Evolutionary conservation across 2,329 filamentous ascomycete genomes (phyloP).

Genomic region (Paecilomyces variotii): DNA sequence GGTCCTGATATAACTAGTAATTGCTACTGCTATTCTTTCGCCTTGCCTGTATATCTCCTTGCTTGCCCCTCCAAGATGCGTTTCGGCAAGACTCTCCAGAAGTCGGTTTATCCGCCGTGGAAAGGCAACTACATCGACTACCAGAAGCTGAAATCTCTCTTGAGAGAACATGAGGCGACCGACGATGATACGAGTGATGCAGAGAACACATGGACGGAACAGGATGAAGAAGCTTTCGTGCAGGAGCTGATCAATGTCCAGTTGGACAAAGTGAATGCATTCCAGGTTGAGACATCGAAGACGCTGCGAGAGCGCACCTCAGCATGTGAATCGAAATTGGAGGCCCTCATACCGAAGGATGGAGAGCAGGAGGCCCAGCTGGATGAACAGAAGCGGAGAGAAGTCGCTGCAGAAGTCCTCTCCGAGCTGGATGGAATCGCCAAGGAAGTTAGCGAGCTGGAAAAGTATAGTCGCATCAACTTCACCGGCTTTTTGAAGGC

Average conservation of each 20-base stretch:
- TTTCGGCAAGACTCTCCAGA: conserved; percentile 81
- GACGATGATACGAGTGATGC: conserved; percentile 42
- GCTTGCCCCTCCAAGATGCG: conserved; percentile 55
- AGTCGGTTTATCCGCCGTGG: conserved; percentile 78
- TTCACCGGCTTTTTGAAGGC: conserved; percentile 98
- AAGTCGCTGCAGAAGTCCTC: conserved; percentile 61
- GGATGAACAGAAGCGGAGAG: conserved; percentile 37
- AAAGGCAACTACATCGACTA: conserved; percentile 94
- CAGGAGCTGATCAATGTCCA: conserved; percentile 92
- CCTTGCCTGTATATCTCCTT: neutral
- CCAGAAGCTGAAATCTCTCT: conserved; percentile 76
- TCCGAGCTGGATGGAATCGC: conserved; percentile 78
- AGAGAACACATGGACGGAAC: conserved; percentile 70
- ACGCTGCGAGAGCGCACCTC: conserved; percentile 73
- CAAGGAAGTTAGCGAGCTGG: conserved; percentile 83
- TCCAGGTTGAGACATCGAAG: conserved; percentile 75
- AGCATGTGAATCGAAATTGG: conserved; percentile 58
- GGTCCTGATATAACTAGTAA: neutral
- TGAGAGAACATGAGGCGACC: conserved; percentile 64
- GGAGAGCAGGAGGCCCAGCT: conserved; percentile 26
- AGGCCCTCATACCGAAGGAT: conserved; percentile 43
- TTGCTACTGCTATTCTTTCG: neutral
- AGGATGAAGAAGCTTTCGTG: conserved; percentile 88
- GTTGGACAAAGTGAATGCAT: conserved; percentile 86
- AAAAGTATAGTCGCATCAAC: conserved; percentile 92